These are phyloP conservation scores for Suhomyces emberorum DNA, from an alignment of 805 yeast species.

Conservation along the genomic window DNA sequence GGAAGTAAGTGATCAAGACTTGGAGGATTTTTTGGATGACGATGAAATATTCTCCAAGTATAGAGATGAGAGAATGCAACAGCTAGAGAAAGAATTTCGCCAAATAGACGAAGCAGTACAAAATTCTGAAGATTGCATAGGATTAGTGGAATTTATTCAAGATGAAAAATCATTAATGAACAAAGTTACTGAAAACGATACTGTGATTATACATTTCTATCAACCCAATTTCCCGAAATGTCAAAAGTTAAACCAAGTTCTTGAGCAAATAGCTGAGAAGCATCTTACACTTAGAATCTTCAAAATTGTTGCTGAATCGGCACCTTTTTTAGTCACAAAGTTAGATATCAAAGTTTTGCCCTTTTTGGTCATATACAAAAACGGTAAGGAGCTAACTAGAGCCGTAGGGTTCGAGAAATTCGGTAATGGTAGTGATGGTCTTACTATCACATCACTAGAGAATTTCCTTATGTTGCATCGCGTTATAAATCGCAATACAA, in stretches of 20 bases:
- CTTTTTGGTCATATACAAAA: slow-evolving; percentile 56
- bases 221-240: slow-evolving; percentile 63
- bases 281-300: slow-evolving; percentile 55
- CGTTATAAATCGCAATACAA: slow-evolving; percentile 32
- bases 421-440: slow-evolving; percentile 44
- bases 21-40: slow-evolving; percentile 43
- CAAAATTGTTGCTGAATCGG: slow-evolving; percentile 56
- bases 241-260: slow-evolving; percentile 49
- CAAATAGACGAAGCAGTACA: slow-evolving; percentile 27
- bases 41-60: slow-evolving; percentile 43
- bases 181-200: slow-evolving; percentile 39
- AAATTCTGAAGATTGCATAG: slow-evolving; percentile 37
- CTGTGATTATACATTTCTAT: slow-evolving; percentile 59
- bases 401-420: slow-evolving; percentile 69
- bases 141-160: slow-evolving; percentile 37
- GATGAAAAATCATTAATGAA: slow-evolving; percentile 60
- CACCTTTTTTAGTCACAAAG: slow-evolving; percentile 70
- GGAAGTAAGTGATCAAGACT: slow-evolving; percentile 8
- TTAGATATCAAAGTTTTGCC: slow-evolving; percentile 68
- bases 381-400: slow-evolving; percentile 57
- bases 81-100: slow-evolving; percentile 46
- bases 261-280: slow-evolving; percentile 46
- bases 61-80: slow-evolving; percentile 62
- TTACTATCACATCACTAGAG: slow-evolving; percentile 50
- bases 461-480: slow-evolving; percentile 16